phyloP scores from a whole-genome alignment of 2,329 filamentous ascomycete genomes.

The Fusarium illudens region DNA sequence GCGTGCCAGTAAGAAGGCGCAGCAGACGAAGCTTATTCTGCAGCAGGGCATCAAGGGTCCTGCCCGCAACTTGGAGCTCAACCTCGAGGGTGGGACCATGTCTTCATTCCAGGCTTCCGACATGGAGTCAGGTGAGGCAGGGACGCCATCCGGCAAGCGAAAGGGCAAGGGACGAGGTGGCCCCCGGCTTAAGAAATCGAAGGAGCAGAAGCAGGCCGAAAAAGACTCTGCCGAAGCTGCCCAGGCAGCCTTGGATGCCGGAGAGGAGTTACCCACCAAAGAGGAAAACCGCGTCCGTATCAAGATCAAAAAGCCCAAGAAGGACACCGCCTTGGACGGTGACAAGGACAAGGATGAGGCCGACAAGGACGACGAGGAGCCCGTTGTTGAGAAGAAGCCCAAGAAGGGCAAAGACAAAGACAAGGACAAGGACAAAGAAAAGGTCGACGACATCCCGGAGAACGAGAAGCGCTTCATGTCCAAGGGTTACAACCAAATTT shows the following conservation, averaged over 20 bases:
- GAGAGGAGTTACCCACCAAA: conserved; percentile 71
- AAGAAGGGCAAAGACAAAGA: conserved; percentile 59
- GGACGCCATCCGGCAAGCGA: conserved; percentile 42
- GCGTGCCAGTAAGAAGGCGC: conserved; percentile 90
- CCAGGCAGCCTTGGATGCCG: conserved; percentile 82
- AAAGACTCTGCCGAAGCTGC: conserved; percentile 86
- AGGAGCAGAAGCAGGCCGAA: conserved; percentile 82
- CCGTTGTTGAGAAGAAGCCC: conserved; percentile 50
- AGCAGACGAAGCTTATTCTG: conserved; percentile 86
- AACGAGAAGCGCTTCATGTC: conserved; percentile 77
- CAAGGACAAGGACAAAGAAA: conserved; percentile 62
- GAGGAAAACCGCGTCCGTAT: conserved; percentile 70
- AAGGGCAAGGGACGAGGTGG: conserved; percentile 65
- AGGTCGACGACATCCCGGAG: conserved; percentile 59
- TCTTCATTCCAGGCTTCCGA: conserved; percentile 81
- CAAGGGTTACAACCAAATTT: conserved; percentile 95
- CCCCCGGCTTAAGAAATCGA: conserved; percentile 87
- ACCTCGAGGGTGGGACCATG: conserved; percentile 85
- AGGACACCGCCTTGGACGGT: conserved; percentile 40
- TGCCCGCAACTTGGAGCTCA: conserved; percentile 75
- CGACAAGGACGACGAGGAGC: conserved; percentile 54
- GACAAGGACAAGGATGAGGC: conserved; percentile 56
- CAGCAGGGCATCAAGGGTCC: conserved; percentile 86
- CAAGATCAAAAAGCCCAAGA: conserved; percentile 66
- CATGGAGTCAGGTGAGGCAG: conserved; percentile 57